These are phyloP conservation scores for Backusella westeae DNA, from an alignment of 192 early-diverging fungal genomes.

Conservation along the genomic window DNA sequence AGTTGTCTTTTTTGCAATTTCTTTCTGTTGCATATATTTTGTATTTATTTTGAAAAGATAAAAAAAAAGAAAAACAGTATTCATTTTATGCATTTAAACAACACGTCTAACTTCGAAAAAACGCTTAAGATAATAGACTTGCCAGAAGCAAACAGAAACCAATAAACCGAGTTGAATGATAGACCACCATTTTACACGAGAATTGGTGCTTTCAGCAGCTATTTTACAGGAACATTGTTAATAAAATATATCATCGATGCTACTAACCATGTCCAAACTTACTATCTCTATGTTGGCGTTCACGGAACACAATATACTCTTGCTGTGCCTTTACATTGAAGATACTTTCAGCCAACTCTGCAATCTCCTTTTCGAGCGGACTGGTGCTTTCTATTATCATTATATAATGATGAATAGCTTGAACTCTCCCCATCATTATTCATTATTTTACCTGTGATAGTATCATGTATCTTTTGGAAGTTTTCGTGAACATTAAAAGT, in stretches of 20 bases:
- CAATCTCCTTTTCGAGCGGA: slow-evolving; percentile 64
- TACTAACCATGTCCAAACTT: slow-evolving; percentile 31
- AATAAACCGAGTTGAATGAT: slow-evolving; percentile 60
- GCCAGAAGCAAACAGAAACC: slow-evolving; percentile 66
- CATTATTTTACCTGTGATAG: slow-evolving; percentile 19
- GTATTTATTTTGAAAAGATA: background rate
- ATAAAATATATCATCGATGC: background rate
- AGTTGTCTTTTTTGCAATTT: too few species aligned
- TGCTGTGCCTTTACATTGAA: slow-evolving; percentile 68
- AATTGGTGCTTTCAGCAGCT: slow-evolving; percentile 79
- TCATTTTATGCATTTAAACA: slow-evolving; percentile 39
- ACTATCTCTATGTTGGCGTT: slow-evolving; percentile 68
- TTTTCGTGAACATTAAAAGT: slow-evolving; percentile 55
- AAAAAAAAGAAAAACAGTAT: background rate
- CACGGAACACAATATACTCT: slow-evolving; percentile 63
- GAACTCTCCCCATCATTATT: background rate
- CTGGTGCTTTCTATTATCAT: slow-evolving; percentile 44
- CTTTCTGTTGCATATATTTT: background rate
- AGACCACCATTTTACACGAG: slow-evolving; percentile 80
- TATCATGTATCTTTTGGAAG: slow-evolving; percentile 39
- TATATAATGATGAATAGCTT: background rate
- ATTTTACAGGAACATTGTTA: slow-evolving; percentile 3
- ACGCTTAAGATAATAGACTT: slow-evolving; percentile 72
- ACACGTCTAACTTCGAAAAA: slow-evolving; percentile 71
- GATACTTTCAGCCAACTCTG: slow-evolving; percentile 59